phyloP scores from a whole-genome alignment of 345 rosid species.

The Eucalyptus urophylla region DNA sequence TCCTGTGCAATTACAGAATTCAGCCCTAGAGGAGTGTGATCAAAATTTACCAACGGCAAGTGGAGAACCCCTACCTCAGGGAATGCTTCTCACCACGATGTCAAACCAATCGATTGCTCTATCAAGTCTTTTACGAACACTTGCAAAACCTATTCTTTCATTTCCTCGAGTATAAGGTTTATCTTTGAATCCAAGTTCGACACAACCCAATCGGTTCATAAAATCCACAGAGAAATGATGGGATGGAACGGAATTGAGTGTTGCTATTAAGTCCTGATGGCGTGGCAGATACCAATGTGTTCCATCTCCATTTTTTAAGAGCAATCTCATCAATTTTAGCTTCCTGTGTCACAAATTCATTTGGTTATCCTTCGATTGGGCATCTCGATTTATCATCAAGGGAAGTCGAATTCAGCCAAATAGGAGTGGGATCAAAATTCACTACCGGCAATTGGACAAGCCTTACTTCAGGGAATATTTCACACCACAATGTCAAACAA shows the following conservation, averaged over 20 bases:
- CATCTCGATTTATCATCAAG: neutral
- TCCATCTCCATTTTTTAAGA: no score
- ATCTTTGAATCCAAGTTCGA: neutral
- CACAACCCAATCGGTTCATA: neutral
- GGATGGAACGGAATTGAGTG: neutral
- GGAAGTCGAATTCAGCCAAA: neutral
- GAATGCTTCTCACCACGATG: neutral
- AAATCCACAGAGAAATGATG: neutral
- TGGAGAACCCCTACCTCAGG: neutral
- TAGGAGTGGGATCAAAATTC: neutral
- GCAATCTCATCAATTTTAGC: neutral
- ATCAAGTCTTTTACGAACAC: neutral
- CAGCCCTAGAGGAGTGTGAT: neutral
- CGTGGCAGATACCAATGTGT: no score
- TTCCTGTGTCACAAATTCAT: neutral
- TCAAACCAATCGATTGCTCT: neutral
- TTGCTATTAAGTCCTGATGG: no score
- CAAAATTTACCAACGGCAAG: neutral
- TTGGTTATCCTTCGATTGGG: neutral
- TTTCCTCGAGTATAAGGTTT: neutral
- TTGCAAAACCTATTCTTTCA: neutral
- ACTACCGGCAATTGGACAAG: neutral
- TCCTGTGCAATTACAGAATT: neutral
- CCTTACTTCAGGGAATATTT: neutral
- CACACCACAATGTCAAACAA: neutral